Evolutionary conservation across 2,329 filamentous ascomycete genomes (phyloP), one percentile per base, ranked within the genome.

Genomic region (Bipolaris victoriae): DNA sequence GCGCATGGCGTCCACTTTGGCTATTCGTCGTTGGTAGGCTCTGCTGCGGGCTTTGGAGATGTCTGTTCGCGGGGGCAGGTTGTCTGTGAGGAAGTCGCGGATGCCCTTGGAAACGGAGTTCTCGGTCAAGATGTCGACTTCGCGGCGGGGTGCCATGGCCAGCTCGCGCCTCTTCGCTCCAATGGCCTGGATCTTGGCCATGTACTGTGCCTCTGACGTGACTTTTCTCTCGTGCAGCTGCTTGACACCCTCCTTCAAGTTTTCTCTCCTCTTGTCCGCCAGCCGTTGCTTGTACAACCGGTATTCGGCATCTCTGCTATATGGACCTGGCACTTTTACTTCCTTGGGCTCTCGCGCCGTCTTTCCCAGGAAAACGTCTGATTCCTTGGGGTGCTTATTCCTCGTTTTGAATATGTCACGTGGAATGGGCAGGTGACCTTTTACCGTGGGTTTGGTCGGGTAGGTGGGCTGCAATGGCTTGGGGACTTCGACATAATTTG

Each of bases 401-500:
- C 74, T 67, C 1, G 75, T 78, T 37, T 75, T 69, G 79, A 98
- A 97, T 64, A 98, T 79, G 55, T 91, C 84, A 62, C 93, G 88
- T 35, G 95, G 94, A 0, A 92, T 82, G 7, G 95, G 95, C 0
- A 99, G 84, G 55, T 88, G 86, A 66, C 95, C 95, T 75, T 92
- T 92, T 33, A 92, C 75, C 10, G 67, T 64, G 15, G 78, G 79
- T 57, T 80, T 80, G 49, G 75, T 70, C 3, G 80, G 77, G 40
- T 79, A 77, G n/a, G 85, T 83, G 49, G 88, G 86, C 75, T 97
- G 92, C n/a, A 87, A 84, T 47, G 90, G 85, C 65, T 83, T 83
- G 46, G 93, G 94, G 53, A 97, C 82, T 64, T 91, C 87, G 78
- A 98, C 90, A 81, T 90, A 98, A 63, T 86, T 85, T 45, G 95